Percentiles rank a stretch among this genome's conserved stretches.
Conservation (phyloP, 1,284 basidiomycete genomes). For the Pholiota adiposa region DNA sequence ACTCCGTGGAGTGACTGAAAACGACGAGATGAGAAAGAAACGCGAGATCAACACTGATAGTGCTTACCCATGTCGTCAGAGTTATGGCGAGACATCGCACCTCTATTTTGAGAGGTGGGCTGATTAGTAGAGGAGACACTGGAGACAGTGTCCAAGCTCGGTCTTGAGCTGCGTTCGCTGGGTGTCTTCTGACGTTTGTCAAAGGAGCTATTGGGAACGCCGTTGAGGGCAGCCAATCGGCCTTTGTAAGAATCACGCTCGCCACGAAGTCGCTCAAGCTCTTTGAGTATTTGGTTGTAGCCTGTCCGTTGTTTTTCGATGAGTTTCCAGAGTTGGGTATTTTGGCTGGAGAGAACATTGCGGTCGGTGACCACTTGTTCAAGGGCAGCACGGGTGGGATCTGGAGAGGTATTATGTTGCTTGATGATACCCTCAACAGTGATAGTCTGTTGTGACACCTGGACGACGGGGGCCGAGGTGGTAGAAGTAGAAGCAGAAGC, state of each 20-base stretch:
- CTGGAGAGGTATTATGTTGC: constrained; percentile 49
- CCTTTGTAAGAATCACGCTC: constrained; percentile 76
- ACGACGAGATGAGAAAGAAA: constrained; percentile 14
- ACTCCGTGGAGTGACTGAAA: constrained; percentile 32
- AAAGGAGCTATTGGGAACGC: constrained; percentile 22
- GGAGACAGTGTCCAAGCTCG: constrained; percentile 28
- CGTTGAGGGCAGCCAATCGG: constrained; percentile 46
- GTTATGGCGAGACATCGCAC: constrained; percentile 40
- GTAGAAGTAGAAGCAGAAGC: constrained; percentile 20
- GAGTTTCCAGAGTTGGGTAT: constrained; percentile 89
- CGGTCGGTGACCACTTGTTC: constrained; percentile 77
- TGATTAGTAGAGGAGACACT: constrained; percentile 16
- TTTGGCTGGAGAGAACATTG: constrained; percentile 79
- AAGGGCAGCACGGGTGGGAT: constrained; percentile 70
- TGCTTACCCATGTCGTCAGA: constrained; percentile 62
- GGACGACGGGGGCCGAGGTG: constrained; percentile 30
- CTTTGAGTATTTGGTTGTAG: constrained; percentile 75
- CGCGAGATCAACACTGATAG: not conserved
- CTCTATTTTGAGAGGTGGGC: constrained; percentile 31
- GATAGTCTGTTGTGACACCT: constrained; percentile 37
- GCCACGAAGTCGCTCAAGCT: constrained; percentile 77
- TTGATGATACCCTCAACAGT: constrained; percentile 61
- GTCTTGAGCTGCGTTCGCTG: constrained; percentile 28
- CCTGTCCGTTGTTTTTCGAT: constrained; percentile 85
- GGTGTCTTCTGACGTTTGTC: constrained; percentile 33